Evolutionary conservation across 805 yeast species (phyloP), one percentile per base, ranked within the genome.

Genomic region (Hanseniaspora guilliermondii): DNA sequence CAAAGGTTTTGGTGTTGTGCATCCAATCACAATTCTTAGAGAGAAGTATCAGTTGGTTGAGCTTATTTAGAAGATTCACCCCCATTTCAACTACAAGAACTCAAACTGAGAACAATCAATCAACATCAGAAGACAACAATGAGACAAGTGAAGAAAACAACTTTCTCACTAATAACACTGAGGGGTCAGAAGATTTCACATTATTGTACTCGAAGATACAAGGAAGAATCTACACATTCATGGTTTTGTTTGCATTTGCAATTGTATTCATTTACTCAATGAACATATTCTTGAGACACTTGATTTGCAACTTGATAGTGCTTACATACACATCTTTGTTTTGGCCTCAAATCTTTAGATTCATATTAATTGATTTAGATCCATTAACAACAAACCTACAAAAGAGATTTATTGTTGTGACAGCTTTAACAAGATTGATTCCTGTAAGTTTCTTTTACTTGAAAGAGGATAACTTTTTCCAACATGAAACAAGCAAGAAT

Each of bases 361-460:
- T 52, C 11, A 14, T 39, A 5, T 4, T 52, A 25, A 36, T 52
- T 25, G 55, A 52, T 17, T 25, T 44, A 5, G 33, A 38, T 17
- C 53, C 44, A 12, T 25, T 38, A 11, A 36, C 53, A 14, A 40
- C 53, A 4, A 47, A 39, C 3, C 42, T 42, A 7, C 32, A 32
- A 17, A 32, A 12, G 6, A 21, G 12, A 36, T 33, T 36, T 22
- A 38, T 44, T 22, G 32, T 54, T n/a, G 32, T 48, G n/a, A 48
- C 49, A 4, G 38, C 36, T 17, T 14, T 47, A 12, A 36, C 48
- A 3, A 54, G 56, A 39, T 12, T 48, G 17, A 33, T 76, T 1
- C 96, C 97, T 0, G 65, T 87, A 6, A 64, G 70, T 17, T 89
- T 87, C 65, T 67, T 87, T 21, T 76, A 78, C 60, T 67, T 78